A percentile compares a stretch with the other conserved stretches of the same genome.
These are phyloP conservation scores for Penicillium palitans DNA, from an alignment of 2,329 filamentous ascomycete species.

Conservation along the genomic window DNA sequence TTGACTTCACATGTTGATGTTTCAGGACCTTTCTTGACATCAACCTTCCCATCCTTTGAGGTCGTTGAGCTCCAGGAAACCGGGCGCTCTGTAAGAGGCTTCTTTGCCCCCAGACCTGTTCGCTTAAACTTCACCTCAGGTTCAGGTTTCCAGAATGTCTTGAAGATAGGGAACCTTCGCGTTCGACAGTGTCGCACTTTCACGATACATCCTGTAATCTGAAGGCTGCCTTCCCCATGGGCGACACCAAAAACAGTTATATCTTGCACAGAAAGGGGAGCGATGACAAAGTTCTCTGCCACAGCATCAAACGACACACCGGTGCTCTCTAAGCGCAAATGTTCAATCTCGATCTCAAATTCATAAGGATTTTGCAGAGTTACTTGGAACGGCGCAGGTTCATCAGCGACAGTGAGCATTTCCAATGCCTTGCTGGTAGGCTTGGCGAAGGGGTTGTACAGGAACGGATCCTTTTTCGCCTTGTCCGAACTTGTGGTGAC, in stretches of 20 bases:
- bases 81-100: constrained; percentile 49
- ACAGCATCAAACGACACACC: constrained; percentile 71
- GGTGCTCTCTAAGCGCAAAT: constrained; percentile 70
- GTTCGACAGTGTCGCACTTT: constrained; percentile 80
- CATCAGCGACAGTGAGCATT: constrained; percentile 73
- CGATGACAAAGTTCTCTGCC: constrained; percentile 66
- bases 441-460: constrained; percentile 91
- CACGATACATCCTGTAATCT: constrained; percentile 74
- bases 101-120: constrained; percentile 64
- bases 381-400: constrained; percentile 74
- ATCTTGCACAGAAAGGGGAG: constrained; percentile 79
- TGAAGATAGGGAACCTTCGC: constrained; percentile 80
- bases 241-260: constrained; percentile 71
- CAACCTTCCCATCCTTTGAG: constrained; percentile 37
- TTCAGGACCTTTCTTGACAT: constrained; percentile 37
- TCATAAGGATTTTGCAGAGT: constrained; percentile 94
- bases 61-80: constrained; percentile 47
- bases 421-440: constrained; percentile 59
- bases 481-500: constrained; percentile 43
- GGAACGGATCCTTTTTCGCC: constrained; percentile 70
- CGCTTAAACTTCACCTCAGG: constrained; percentile 73
- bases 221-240: constrained; percentile 65
- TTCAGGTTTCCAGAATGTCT: constrained; percentile 70
- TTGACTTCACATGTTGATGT: constrained; percentile 56
- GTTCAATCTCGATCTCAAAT: constrained; percentile 86